Evolutionary conservation across 2,329 filamentous ascomycete species (phyloP).

Genomic region (Penicillium sp.): DNA sequence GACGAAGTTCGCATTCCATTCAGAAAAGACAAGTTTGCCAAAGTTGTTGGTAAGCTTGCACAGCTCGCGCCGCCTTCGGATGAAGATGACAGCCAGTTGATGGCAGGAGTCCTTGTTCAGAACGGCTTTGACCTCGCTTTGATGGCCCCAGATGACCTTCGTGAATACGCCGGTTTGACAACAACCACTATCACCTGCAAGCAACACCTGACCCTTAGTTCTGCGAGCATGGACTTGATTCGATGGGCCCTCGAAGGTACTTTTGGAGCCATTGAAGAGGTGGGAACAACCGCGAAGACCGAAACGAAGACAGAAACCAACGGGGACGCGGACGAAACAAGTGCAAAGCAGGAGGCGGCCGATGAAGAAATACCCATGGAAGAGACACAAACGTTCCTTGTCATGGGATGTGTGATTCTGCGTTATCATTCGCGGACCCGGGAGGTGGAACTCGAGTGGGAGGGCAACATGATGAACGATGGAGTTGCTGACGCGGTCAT

Average conservation of each 20-base stretch:
- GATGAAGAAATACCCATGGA: conserved; percentile 47
- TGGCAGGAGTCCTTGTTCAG: conserved; percentile 90
- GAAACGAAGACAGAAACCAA: conserved; percentile 28
- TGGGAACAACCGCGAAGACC: conserved; percentile 28
- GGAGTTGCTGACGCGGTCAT: conserved; percentile 97
- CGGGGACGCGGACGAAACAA: conserved; percentile 39
- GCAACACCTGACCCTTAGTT: conserved; percentile 81
- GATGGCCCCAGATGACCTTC: conserved; percentile 93
- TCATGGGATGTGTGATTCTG: conserved; percentile 92
- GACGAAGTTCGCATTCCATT: conserved; percentile 94
- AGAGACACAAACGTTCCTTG: conserved; percentile 50
- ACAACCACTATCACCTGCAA: conserved; percentile 93
- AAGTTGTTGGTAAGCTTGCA: conserved; percentile 92
- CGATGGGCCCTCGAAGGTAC: conserved; percentile 92
- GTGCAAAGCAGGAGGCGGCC: conserved; percentile 38
- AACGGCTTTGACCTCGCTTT: conserved; percentile 97
- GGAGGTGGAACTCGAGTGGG: conserved; percentile 91
- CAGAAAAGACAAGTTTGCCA: conserved; percentile 90
- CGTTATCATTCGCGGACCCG: conserved; percentile 68
- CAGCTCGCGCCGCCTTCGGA: conserved; percentile 67
- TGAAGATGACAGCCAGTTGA: conserved; percentile 56
- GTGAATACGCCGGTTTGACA: conserved; percentile 94
- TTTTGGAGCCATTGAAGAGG: conserved; percentile 75
- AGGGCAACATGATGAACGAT: conserved; percentile 96
- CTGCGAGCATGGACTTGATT: conserved; percentile 86